Evolutionary conservation across 805 yeast species (phyloP), one percentile per base, ranked within the genome.

Genomic region (Kuraishia cidri): DNA sequence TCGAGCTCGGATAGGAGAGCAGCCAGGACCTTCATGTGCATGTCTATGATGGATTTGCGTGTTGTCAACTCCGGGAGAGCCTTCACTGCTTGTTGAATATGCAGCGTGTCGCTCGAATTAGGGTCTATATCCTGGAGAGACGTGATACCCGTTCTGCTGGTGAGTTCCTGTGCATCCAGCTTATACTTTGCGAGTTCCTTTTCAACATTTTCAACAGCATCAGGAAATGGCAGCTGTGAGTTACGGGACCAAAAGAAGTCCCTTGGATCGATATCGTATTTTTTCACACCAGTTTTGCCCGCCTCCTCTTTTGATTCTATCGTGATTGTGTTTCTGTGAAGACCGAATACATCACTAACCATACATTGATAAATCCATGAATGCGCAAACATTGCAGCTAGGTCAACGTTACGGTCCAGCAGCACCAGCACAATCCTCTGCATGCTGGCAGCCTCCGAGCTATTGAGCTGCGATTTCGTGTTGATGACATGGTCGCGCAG

Each of bases 281-380:
- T 69, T 43, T 79, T 79, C 24, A 58, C 55, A n/a, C 54, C 54
- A 6, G 58, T 48, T 22, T 52, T 51, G 19, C 60, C 62, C n/a
- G n/a, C n/a, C 11, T 54, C 52, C 6, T 41, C 44, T 4, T 25
- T 18, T 18, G 62, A 59, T 26, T 64, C 63, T 22, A 87, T 64
- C 14, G 76, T 72, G 38, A 90, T 81, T 16, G 96, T 80, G 53
- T 90, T 88, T 50, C 94, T 72, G 42, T 78, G 72, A 46, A 92
- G 66, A 33, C 74, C 71, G 53, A 92, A 85, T 4, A 87, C 92
- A 52, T 92, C 99, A 48, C 88, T 83, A 13, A 92, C 92, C 74
- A 92, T 78, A 48, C 96, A 87, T 61, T 90, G 95, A 54, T 92
- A 92, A 31, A 94, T 88, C 97, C 97, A 90, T 9, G 97, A 85